Conservation (phyloP, 345 rosid genomes). For the Linum tenue region DNA sequence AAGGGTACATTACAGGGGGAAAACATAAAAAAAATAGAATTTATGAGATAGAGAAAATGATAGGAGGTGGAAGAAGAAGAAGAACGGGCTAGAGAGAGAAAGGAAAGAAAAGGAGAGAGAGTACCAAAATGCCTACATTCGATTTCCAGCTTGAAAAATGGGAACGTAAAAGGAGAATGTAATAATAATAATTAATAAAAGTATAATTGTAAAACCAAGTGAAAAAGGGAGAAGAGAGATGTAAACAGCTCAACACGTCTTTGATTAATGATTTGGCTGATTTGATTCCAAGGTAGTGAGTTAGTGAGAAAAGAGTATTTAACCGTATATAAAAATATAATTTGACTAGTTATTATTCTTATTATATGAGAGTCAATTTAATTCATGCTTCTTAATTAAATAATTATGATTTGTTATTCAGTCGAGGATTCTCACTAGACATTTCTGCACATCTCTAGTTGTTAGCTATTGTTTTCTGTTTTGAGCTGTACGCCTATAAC, state of each 20-base stretch:
- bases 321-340: not conserved
- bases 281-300: not conserved
- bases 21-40: slow-evolving; percentile 30
- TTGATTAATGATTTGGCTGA: slow-evolving; percentile 7
- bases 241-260: slow-evolving; percentile 72
- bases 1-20: not conserved
- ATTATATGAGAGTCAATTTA: not conserved
- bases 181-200: not conserved
- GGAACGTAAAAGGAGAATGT: not conserved
- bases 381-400: no score
- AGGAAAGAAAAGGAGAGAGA: slow-evolving; percentile 2
- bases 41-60: slow-evolving; percentile 18
- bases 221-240: slow-evolving; percentile 20
- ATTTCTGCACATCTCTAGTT: no score
- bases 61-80: slow-evolving; percentile 2
- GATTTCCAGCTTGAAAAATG: not conserved
- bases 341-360: not conserved
- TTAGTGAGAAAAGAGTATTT: slow-evolving; percentile 5
- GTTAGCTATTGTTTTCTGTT: no score
- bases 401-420: no score
- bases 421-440: no score
- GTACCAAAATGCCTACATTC: not conserved
- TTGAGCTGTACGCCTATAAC: no score
- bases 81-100: slow-evolving; percentile 4
- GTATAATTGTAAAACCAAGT: slow-evolving; percentile 7